Conservation (phyloP, 2,329 filamentous ascomycete genomes). For the Pyricularia grisea region DNA sequence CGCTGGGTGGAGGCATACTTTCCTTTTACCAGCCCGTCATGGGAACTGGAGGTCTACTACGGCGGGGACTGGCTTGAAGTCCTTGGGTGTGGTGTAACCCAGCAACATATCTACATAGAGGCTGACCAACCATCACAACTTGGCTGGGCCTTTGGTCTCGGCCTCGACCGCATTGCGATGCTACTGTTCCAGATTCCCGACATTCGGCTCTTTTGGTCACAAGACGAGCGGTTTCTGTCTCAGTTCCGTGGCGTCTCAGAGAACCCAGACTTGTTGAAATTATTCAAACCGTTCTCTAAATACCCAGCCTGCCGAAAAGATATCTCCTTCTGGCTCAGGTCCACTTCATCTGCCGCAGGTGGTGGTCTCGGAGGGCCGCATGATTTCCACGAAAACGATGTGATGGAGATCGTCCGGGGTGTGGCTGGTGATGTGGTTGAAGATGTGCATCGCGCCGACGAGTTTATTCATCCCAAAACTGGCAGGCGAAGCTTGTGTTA, state of each 20-base stretch:
- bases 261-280: constrained; percentile 37
- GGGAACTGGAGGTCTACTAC: constrained; percentile 95
- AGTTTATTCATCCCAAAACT: constrained; percentile 82
- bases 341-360: constrained; percentile 33
- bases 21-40: constrained; percentile 90
- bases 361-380: constrained; percentile 31
- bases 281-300: constrained; percentile 84
- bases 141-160: constrained; percentile 94
- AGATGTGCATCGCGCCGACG: constrained; percentile 75
- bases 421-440: constrained; percentile 78
- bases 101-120: constrained; percentile 70
- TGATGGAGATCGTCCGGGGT: constrained; percentile 89
- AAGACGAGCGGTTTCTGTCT: constrained; percentile 71
- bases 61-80: constrained; percentile 93
- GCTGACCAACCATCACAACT: constrained; percentile 67
- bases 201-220: constrained; percentile 93
- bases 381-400: constrained; percentile 84
- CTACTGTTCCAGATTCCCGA: constrained; percentile 92
- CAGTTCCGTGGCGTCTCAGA: constrained; percentile 65
- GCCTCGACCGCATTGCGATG: constrained; percentile 94
- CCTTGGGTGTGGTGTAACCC: constrained; percentile 82
- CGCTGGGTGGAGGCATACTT: constrained; percentile 98
- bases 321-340: constrained; percentile 80
- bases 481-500: constrained; percentile 81
- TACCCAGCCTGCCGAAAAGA: constrained; percentile 86